A percentile compares a stretch with the other conserved stretches of the same genome.
Evolutionary conservation across 495 filamentous ascomycete genomes (phyloP).

Genomic region (Penicillium robsamsonii): DNA sequence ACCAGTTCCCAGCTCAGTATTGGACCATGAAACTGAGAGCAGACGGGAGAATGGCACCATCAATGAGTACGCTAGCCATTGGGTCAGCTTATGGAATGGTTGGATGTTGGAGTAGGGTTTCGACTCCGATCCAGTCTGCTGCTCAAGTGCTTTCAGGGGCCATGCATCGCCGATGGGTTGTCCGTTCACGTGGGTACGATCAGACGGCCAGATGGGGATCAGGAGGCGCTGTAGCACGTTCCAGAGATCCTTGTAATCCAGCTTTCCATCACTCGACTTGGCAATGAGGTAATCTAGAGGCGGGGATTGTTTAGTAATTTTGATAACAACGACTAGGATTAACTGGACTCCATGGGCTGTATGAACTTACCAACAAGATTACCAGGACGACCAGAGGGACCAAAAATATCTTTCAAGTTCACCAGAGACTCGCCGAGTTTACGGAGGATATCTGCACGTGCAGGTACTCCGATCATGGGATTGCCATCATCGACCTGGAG

Average conservation of each 20-base stretch:
- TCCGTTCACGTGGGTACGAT: constrained; percentile 51
- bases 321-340: neutral
- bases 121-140: constrained; percentile 6
- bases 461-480: constrained; percentile 50
- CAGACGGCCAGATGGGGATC: constrained; percentile 53
- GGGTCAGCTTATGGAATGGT: constrained; percentile 83
- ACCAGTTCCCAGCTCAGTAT: constrained; percentile 74
- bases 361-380: constrained; percentile 51
- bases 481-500: constrained; percentile 52
- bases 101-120: constrained; percentile 29
- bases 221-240: constrained; percentile 49
- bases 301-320: neutral
- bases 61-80: constrained; percentile 86
- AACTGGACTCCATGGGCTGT: neutral
- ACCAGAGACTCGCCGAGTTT: constrained; percentile 49
- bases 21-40: constrained; percentile 72
- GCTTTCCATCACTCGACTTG: constrained; percentile 10
- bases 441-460: constrained; percentile 48
- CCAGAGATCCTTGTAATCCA: constrained; percentile 47
- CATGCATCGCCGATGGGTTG: constrained; percentile 57
- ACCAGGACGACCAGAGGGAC: constrained; percentile 49
- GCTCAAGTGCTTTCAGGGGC: constrained; percentile 39
- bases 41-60: constrained; percentile 84
- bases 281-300: constrained; percentile 49
- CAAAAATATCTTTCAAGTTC: constrained; percentile 49